phyloP scores from a whole-genome alignment of 306 rosid genomes.

The Ochetophila trinervis region DNA sequence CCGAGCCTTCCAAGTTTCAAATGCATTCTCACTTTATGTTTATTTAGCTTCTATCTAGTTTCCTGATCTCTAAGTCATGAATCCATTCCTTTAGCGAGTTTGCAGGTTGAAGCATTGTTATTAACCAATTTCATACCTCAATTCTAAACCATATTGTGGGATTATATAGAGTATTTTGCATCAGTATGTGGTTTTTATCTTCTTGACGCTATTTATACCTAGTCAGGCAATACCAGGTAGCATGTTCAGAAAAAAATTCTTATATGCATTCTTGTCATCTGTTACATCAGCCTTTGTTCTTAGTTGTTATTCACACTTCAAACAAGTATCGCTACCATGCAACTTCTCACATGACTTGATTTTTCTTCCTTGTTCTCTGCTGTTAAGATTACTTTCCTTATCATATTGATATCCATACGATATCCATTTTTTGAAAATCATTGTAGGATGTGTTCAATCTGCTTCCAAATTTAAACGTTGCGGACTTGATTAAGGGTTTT shows the following conservation, averaged over 20 bases:
- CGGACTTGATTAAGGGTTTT: slow-evolving; percentile 52
- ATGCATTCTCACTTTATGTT: too few relatives aligned
- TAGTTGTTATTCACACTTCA: not conserved
- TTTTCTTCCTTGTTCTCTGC: not conserved
- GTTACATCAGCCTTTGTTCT: not conserved
- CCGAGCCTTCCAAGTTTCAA: too few relatives aligned
- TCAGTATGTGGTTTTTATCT: too few relatives aligned
- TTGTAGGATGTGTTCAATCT: slow-evolving; percentile 56
- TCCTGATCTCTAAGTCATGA: too few relatives aligned
- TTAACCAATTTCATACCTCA: too few relatives aligned
- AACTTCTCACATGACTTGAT: not conserved
- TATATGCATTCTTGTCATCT: not conserved
- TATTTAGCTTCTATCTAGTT: too few relatives aligned
- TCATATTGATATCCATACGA: not conserved
- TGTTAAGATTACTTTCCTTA: not conserved
- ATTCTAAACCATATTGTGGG: too few relatives aligned
- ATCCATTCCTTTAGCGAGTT: too few relatives aligned
- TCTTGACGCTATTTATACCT: too few relatives aligned
- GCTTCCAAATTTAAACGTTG: slow-evolving; percentile 55
- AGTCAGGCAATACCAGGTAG: not conserved
- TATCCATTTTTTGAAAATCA: not conserved
- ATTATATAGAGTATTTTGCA: not conserved
- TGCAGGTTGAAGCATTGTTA: too few relatives aligned
- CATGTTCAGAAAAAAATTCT: not conserved
- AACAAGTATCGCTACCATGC: too few relatives aligned